Base-by-base conservation (phyloP, 2,329 filamentous ascomycete species). In the Capronia epimyces region DNA sequence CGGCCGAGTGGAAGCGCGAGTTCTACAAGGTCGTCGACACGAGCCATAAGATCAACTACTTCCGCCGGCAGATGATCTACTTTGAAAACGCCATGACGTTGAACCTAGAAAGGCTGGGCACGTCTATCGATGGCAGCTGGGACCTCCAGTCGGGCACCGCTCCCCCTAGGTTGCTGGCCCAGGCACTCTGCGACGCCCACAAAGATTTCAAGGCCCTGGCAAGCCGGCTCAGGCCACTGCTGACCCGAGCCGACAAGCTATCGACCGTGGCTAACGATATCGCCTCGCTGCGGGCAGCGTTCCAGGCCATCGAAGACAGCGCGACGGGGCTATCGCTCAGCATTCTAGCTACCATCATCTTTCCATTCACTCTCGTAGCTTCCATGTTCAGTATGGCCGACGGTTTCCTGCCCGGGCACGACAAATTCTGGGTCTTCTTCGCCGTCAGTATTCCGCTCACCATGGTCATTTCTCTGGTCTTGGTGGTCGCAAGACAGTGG, bases 351-450 rank as follows among this genome's bases (percentile, higher is more conserved):
- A 45, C 42, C 10, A 25, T 45, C 42, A 45, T 45, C 27, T 45
- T 45, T 24, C 42, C 42, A 1, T 34, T 45, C 25, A 32, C 42
- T 4, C 42, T 45, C 2, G 42, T 45, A 25, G 42, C 42, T 20
- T 45, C 42, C 9, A 45, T 45, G 42, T 21, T 32, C 16, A 45
- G 42, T 34, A 45, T 45, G 42, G 15, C 42, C 4, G 42, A 45
- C 27, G 3, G 18, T 10, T 45, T 20, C 27, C 15, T 18, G 2
- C 42, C 42, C 15, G 27, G 42, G 4, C 20, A 21, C 3, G n/a
- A 15, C 2, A 15, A 34, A 1, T 45, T 45, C 27, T 45, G 42
- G 42, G 20, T 45, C 42, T 45, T 45, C 27, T 45, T 45, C 27
- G 24, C 42, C 27, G 42, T 45, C 42, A 45, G 42, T 25, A 32